Evolutionary conservation across 768 basidiomycete genomes (phyloP).

Genomic region (Boletus pseudopeckii): DNA sequence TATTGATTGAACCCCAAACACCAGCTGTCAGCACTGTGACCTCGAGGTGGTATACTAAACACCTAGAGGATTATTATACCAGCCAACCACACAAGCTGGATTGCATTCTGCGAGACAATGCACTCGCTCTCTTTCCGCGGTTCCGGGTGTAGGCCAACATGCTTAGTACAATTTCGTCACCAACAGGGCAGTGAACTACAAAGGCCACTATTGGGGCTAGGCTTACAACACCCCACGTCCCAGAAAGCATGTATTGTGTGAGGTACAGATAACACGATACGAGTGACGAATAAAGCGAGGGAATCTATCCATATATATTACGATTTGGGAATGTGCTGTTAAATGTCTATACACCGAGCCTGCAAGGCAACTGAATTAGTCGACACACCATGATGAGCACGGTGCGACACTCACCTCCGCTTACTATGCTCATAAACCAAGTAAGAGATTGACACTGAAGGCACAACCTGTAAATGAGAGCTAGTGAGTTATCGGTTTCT

Average conservation of each 20-base stretch:
- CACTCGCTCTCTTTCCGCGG: conserved; percentile 49
- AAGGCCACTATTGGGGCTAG: neutral
- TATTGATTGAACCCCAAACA: neutral
- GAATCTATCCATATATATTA: conserved; percentile 26
- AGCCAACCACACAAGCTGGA: conserved; percentile 38
- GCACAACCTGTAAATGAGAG: conserved; percentile 65
- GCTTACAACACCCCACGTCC: conserved; percentile 9
- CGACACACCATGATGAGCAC: neutral
- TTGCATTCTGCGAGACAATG: conserved; percentile 47
- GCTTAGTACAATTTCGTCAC: neutral
- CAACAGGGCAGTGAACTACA: neutral
- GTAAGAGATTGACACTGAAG: conserved; percentile 95
- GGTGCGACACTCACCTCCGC: conserved; percentile 51
- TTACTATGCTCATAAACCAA: conserved; percentile 90
- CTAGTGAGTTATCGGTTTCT: neutral
- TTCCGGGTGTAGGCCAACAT: conserved; percentile 7
- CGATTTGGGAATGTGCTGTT: conserved; percentile 5
- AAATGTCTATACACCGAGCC: conserved; percentile 56
- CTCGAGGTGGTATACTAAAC: conserved; percentile 58
- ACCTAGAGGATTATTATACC: conserved; percentile 48
- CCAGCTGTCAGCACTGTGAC: conserved; percentile 57
- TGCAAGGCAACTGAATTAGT: conserved; percentile 24
- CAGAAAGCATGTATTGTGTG: conserved; percentile 21
- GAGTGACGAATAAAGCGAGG: conserved; percentile 22
- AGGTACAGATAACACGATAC: conserved; percentile 28